Base-by-base conservation (phyloP, 208 protist genomes). In the Borovskyia barvae region DNA sequence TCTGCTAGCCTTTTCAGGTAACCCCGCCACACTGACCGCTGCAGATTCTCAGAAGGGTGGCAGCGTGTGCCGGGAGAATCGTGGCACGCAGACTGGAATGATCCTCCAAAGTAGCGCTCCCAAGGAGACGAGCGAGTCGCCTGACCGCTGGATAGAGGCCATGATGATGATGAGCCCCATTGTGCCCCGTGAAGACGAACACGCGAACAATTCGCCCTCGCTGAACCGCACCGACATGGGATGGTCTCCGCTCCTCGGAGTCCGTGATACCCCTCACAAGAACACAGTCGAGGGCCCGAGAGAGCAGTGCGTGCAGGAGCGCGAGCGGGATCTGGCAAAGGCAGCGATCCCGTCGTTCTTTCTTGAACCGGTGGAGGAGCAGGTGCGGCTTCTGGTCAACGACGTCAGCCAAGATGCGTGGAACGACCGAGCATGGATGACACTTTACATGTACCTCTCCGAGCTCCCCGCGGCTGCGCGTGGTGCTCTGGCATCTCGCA, bases 381-480 rank as follows among this genome's bases (percentile, higher is more conserved):
- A 76, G 50, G 14, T 79, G n/a, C 39, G 53, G 6, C 6, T 40
- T 0, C 58, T 86, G 2, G 39, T 81, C 6, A 33, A 45, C 6
- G 22, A 49, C 12, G 35, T 79, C 22, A 29, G 22, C 11, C 26
- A 45, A 1, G 51, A 59, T 5, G 26, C 25, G 9, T 32, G 3
- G 26, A 60, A 61, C 17, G 55, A 73, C 19, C 26, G 17, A 9
- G 15, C 37, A 17, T 86, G 75, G 79, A 80, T 82, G 75, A 30
- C 29, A 8, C 48, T 85, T 15, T 85, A 86, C 56, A 30, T 32
- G 4, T 76, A 80, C 40, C 66, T 82, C n/a, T 64, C 66, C 2
- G 52, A 79, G 29, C n/a, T 79, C 22, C 74, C 74, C n/a, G 2
- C 24, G 22, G 0, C 40, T 8, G 57, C 58, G 19, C 58, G 58